Conservation (phyloP, 345 rosid species). For the Stellera chamaejasme region DNA sequence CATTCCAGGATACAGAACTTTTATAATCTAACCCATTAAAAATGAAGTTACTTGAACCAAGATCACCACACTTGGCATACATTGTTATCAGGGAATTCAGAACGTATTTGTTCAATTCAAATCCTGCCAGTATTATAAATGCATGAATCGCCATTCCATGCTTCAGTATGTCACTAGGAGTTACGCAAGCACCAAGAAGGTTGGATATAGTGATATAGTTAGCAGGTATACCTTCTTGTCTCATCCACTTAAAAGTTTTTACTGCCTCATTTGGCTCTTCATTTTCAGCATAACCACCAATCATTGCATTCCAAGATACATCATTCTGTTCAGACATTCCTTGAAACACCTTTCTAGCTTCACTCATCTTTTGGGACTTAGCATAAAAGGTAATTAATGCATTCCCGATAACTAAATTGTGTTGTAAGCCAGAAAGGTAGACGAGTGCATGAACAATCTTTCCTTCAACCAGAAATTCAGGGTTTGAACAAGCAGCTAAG, state of each 20-base stretch:
- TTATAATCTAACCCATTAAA: conserved; percentile 34
- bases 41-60: conserved; percentile 39
- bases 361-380: conserved; percentile 44
- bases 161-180: conserved; percentile 34
- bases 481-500: conserved; percentile 56
- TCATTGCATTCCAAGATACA: conserved; percentile 83
- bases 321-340: conserved; percentile 36
- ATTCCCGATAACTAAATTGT: conserved; percentile 61
- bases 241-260: conserved; percentile 45
- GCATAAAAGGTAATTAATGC: conserved; percentile 68
- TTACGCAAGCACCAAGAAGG: conserved; percentile 60
- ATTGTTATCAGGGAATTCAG: conserved; percentile 68
- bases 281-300: conserved; percentile 66
- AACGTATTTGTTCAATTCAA: conserved; percentile 46
- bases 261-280: conserved; percentile 40
- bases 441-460: conserved; percentile 64
- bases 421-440: conserved; percentile 33
- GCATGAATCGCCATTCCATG: conserved; percentile 61
- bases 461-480: conserved; percentile 36
- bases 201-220: conserved; percentile 57
- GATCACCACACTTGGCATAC: conserved; percentile 83
- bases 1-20: conserved; percentile 68
- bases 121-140: conserved; percentile 42
- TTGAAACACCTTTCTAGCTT: conserved; percentile 45
- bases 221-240: conserved; percentile 37